A percentile compares a stretch with the other conserved stretches of the same genome.
phyloP scores from a whole-genome alignment of 257 asterid genomes.

The Jacaranda copaia region DNA sequence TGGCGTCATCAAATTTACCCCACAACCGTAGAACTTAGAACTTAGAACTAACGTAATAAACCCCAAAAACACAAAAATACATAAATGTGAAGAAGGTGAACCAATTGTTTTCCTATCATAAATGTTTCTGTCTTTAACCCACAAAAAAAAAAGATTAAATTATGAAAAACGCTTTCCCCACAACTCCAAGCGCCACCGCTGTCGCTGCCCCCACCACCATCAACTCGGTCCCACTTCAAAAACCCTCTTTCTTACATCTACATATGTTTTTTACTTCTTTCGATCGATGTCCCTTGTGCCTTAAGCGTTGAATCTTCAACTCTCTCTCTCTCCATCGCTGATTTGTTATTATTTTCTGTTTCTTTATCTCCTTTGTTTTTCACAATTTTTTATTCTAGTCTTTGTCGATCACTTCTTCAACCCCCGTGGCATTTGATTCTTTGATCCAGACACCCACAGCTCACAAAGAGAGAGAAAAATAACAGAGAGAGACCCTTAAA shows the following conservation, averaged over 20 bases:
- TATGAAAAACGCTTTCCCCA: slow-evolving; percentile 1
- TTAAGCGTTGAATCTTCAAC: slow-evolving; percentile 38
- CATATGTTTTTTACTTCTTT: not conserved
- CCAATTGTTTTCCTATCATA: slow-evolving; percentile 6
- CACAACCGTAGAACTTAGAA: not conserved
- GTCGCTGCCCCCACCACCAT: slow-evolving; percentile 33
- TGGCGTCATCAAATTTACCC: not conserved
- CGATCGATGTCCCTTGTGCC: slow-evolving; percentile 24
- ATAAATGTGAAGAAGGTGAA: not conserved
- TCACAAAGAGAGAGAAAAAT: slow-evolving; percentile 38
- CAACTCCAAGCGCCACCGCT: slow-evolving; percentile 25
- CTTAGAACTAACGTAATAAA: not conserved
- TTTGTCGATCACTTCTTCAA: slow-evolving; percentile 43
- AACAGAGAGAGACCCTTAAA: slow-evolving; percentile 4
- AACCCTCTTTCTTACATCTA: not conserved
- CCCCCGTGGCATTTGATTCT: slow-evolving; percentile 46
- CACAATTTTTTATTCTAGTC: slow-evolving; percentile 28
- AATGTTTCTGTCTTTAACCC: slow-evolving; percentile 6
- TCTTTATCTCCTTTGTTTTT: not conserved
- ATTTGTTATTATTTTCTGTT: not conserved
- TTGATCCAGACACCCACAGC: slow-evolving; percentile 50
- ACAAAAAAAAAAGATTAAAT: not conserved
- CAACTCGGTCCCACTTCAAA: slow-evolving; percentile 29
- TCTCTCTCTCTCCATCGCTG: not conserved
- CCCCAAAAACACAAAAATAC: not conserved